Evolutionary conservation across 345 rosid genomes (phyloP).

Genomic region (Brassica napus): Da-Ae NC_063451.1:23665501-23666000

Average conservation of each 20-base stretch:
- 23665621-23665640: constrained; percentile 92
- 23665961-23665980: constrained; percentile 66
- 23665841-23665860: constrained; percentile 57
- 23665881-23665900: constrained; percentile 41
- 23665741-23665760: constrained; percentile 62
- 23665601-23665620: constrained; percentile 44
- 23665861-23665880: constrained; percentile 72
- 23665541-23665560: constrained; percentile 58
- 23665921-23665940: constrained; percentile 63
- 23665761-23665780: constrained; percentile 50
- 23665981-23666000: constrained; percentile 78
- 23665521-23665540: constrained; percentile 57
- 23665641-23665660: constrained; percentile 57
- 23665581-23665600: constrained; percentile 53
- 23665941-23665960: constrained; percentile 58
- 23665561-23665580: constrained; percentile 62
- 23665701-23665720: constrained; percentile 59
- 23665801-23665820: constrained; percentile 65
- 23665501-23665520: constrained; percentile 53
- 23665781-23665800: constrained; percentile 43
- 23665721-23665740: constrained; percentile 69
- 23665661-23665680: constrained; percentile 37
- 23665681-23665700: constrained; percentile 72
- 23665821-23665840: constrained; percentile 81
- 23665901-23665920: constrained; percentile 49